These are phyloP conservation scores for Boechera divaricarpa DNA, from an alignment of 345 rosid species.

Conservation along the genomic window DNA sequence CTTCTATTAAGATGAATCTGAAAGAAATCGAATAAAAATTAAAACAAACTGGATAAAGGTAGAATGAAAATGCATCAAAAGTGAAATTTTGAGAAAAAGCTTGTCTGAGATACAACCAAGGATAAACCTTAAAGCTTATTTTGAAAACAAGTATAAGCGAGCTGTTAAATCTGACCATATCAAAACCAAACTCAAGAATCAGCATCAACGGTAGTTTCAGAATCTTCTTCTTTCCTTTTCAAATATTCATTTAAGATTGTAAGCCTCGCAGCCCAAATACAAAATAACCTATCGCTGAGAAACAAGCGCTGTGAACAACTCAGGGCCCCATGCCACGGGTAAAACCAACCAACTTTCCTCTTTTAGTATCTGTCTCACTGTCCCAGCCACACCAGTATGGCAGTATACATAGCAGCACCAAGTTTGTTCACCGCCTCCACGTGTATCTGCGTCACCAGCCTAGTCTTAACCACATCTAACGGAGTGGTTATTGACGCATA, in stretches of 20 bases:
- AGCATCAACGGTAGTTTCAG: constrained; percentile 26
- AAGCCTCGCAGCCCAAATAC: constrained; percentile 90
- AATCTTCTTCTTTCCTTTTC: constrained; percentile 59
- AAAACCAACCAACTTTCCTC: constrained; percentile 93
- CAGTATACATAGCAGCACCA: constrained; percentile 57
- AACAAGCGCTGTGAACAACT: constrained; percentile 90
- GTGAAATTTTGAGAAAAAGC: no score
- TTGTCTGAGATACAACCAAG: neutral
- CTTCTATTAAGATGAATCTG: no score
- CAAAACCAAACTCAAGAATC: constrained; percentile 28
- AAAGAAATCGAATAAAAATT: no score
- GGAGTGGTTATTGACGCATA: constrained; percentile 88
- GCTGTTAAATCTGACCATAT: neutral
- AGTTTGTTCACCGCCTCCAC: constrained; percentile 54
- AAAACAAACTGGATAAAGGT: no score
- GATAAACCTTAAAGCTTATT: neutral
- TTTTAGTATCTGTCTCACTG: constrained; percentile 74
- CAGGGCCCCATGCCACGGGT: constrained; percentile 84
- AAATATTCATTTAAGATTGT: constrained; percentile 70
- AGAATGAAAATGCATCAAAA: no score
- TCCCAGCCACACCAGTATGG: constrained; percentile 54
- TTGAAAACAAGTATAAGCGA: neutral
- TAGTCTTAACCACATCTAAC: constrained; percentile 85
- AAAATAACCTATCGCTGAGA: constrained; percentile 84
- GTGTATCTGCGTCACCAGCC: constrained; percentile 86